Evolutionary conservation across 257 asterid species (phyloP), one percentile per base, ranked within the genome.

Genomic region (Fraxinus excelsior): DNA sequence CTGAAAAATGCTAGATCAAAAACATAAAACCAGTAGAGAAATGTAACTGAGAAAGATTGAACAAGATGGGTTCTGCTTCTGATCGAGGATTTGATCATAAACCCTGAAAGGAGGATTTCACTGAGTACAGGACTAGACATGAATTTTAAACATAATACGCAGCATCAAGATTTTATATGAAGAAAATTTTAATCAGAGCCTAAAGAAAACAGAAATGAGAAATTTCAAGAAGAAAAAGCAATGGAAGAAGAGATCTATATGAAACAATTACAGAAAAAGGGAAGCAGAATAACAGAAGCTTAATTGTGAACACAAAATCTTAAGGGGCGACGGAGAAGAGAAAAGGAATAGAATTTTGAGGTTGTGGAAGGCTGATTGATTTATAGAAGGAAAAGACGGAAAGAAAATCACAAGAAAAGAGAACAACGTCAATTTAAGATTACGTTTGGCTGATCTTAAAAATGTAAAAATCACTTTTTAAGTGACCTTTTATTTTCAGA

Each of bases 11-110:
- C 73, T 26, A 84, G 80, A 87, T 87, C 96, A 91, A 72, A 92
- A 92, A 87, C 94, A 82, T 92, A 92, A 84, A 95, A 95, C 99
- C 99, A 93, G 87, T 93, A 95, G 75, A 95, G 97, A 76, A 95
- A 95, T 0, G 87, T 96, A 80, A 95, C 94, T 0, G 99, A 95
- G 83, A 95, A 91, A 74, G 99, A 95, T 78, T 93, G 99, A 73
- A 95, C 98, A 40, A 95, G 98, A 69, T 88, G 97, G 12, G 93
- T 89, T 44, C 94, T 81, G 44, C 90, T 90, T 68, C 93, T 78
- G 65, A 93, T 87, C 1, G 97, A 85, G 42, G 97, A 88, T 58
- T 82, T 78, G 76, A 93, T 88, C 79, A 84, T 87, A 80, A 84
- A 86, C 66, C 95, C 94, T 46, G 96, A 88, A 76, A 87, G 80